Evolutionary conservation across 139 green algal species (phyloP), one percentile per base, ranked within the genome.

Genomic region (Tetradesmus obliquus): DNA sequence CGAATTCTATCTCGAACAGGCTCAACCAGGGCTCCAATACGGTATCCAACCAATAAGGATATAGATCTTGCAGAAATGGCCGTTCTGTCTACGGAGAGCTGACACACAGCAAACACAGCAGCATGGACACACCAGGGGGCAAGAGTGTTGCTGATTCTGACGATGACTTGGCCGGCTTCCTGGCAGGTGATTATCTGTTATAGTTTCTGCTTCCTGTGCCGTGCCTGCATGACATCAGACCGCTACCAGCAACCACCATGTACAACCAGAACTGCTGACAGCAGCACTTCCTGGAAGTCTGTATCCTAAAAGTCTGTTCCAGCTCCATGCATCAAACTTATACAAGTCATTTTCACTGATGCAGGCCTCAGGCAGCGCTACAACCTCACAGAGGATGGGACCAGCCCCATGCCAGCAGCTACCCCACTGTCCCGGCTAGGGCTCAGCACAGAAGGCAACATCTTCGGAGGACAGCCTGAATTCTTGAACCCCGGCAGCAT

Each of bases 351-450:
- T 51, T 51, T 85, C 20, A 32, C 17, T 62, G 22, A 2, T 72
- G 71, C 71, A 90, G 86, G 86, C 1, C 71, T 90, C 51, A 90
- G 54, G 53, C 5, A 90, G 53, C 86, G 86, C n/a, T 90, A 90
- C 71, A 90, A 90, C 71, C 71, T 90, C 3, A 13, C 19, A 54
- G 82, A 55, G 10, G 32, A 55, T 22, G 20, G 17, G 9, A 54
- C 45, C 6, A 60, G 60, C 60, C 7, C 84, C 62, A 3, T 60
- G 32, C 84, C 32, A 82, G 24, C n/a, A 9, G 13, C 76, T 6
- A 20, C 13, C 24, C 76, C 76, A 17, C 76, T 82, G 2, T 82
- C 22, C 20, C 69, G 71, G 20, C 71, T 84, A 19, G 69, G 9
- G 20, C 24, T 71, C 19, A 90, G 71, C 71, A 74, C 86, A 57